phyloP scores from a whole-genome alignment of 164 flowering plant species.

The Malania oleifera region DNA sequence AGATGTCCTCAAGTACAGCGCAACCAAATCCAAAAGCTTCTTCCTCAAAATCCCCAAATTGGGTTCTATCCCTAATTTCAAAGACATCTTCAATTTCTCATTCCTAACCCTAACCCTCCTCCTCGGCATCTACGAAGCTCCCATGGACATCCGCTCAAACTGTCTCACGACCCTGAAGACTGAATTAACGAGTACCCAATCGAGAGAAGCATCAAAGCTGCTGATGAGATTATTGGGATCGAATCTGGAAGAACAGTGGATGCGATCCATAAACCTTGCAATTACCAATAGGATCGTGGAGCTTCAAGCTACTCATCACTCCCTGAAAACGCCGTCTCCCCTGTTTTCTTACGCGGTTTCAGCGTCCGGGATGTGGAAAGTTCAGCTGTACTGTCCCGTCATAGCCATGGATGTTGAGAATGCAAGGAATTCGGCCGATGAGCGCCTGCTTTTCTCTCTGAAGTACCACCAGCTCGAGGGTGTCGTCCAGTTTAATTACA shows the following conservation, averaged over 20 bases:
- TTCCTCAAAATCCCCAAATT: slow-evolving; percentile 32
- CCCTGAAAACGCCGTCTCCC: slow-evolving; percentile 44
- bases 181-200: slow-evolving; percentile 31
- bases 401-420: slow-evolving; percentile 66
- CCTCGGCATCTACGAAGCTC: slow-evolving; percentile 81
- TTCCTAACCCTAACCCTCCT: slow-evolving; percentile 55
- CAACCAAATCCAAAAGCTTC: slow-evolving; percentile 27
- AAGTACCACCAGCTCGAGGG: slow-evolving; percentile 80
- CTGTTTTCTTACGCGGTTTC: slow-evolving; percentile 68
- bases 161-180: slow-evolving; percentile 44
- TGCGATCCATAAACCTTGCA: slow-evolving; percentile 77
- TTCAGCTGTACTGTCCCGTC: slow-evolving; percentile 79
- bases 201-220: slow-evolving; percentile 46
- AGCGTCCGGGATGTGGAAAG: slow-evolving; percentile 72
- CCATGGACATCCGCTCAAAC: slow-evolving; percentile 44
- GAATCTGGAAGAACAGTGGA: slow-evolving; percentile 80
- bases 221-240: slow-evolving; percentile 75
- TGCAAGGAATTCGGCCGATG: slow-evolving; percentile 39
- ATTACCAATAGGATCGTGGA: slow-evolving; percentile 74
- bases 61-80: slow-evolving; percentile 23
- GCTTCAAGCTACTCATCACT: slow-evolving; percentile 21
- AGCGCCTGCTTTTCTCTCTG: slow-evolving; percentile 58
- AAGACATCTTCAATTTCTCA: slow-evolving; percentile 54
- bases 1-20: slow-evolving; percentile 50
- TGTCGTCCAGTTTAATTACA: slow-evolving; percentile 71